Evolutionary conservation across 148 eudicot species (phyloP).

Genomic region (Cornus controversa): DNA sequence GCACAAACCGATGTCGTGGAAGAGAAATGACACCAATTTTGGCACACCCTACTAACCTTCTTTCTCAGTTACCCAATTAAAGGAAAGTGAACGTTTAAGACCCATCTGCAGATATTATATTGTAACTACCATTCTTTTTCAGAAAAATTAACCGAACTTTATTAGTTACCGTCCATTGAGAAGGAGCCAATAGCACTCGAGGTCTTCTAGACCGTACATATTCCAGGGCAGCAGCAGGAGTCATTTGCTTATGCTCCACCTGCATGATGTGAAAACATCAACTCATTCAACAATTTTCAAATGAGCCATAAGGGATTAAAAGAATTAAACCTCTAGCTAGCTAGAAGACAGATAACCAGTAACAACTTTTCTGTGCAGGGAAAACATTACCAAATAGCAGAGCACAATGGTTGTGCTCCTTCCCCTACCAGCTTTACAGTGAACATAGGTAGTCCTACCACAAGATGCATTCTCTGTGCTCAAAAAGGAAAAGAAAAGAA

Average conservation of each 20-base stretch:
- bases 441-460: constrained; percentile 78
- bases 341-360: background rate
- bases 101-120: too few relatives aligned
- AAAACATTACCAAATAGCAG: constrained; percentile 61
- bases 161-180: constrained; percentile 56
- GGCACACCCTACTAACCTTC: too few relatives aligned
- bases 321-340: background rate
- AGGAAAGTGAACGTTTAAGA: background rate
- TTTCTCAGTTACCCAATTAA: background rate
- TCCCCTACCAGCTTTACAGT: constrained; percentile 97
- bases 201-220: constrained; percentile 67
- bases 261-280: constrained; percentile 18
- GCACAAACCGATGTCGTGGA: background rate
- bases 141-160: background rate
- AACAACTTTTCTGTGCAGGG: background rate
- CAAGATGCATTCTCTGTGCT: constrained; percentile 51
- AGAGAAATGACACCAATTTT: too few relatives aligned
- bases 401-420: constrained; percentile 86
- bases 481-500: constrained; percentile 1
- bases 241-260: constrained; percentile 65
- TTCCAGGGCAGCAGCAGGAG: constrained; percentile 62
- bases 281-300: background rate
- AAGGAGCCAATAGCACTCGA: constrained; percentile 65
- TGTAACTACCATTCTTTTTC: background rate
- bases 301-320: background rate